Base-by-base conservation (phyloP, 1,284 basidiomycete species). In the Phaffia rhodozyma region DNA sequence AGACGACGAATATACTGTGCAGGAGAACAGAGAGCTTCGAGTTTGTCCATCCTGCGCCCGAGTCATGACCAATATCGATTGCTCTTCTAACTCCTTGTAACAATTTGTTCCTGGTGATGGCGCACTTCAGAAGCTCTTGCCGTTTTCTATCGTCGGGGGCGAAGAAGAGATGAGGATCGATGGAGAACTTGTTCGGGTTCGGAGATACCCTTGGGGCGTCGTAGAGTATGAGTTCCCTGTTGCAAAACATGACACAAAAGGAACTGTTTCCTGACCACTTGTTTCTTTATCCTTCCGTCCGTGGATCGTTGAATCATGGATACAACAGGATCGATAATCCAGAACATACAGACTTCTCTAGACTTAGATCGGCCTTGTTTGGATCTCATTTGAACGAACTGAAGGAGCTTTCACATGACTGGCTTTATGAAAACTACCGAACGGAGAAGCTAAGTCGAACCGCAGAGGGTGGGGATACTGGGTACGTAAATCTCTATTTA, bases 1-100 rank as follows among this genome's bases (percentile, higher is more conserved):
- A 78, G 91, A 99, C 72, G 96, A 99, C 74, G 94, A 98, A 74
- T 96, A 98, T 72, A 97, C 94, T 3, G 92, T 98, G 68, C 86
- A 90, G 71, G 96, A 98, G 78, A 98, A 98, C 79, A 88, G 87
- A 71, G 91, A 94, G 75, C 84, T 97, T 65, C 83, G 92, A 62
- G 87, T 89, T 72, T 16, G 38, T 43, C 5, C 2, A 43, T 16
- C 13, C 13, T 16, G 38, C 38, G 67, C 81, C 74, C 47, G 21
- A 52, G 43, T 63, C 63, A 43, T 43, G 3, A n/a, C 25, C 18
- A 20, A 5, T 25, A 9, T 21, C 27, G 21, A 29, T 25, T 29
- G 18, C 4, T 55, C 38, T 25, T 50, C 18, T 5, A 57, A 38
- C 50, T 23, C 18, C 16, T 38, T 30, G 53, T 32, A 29, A 48